A percentile compares a stretch with the other conserved stretches of the same genome.
Evolutionary conservation across 106 monocot species (phyloP).

Genomic region (Dendrobium catenatum): DNA sequence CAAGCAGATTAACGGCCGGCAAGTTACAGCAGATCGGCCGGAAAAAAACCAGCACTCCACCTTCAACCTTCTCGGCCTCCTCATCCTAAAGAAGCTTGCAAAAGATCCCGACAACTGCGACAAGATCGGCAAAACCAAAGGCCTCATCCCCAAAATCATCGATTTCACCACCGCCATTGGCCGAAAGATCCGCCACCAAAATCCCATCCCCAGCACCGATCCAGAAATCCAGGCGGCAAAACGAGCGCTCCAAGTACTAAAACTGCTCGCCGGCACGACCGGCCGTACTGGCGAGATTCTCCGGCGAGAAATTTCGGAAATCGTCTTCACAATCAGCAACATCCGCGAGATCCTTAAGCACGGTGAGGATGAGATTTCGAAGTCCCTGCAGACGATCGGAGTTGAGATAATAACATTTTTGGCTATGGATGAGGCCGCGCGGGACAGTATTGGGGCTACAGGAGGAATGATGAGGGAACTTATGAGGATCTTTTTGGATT

Average conservation of each 20-base stretch:
- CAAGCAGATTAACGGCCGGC: background rate
- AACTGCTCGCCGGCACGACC: constrained; percentile 39
- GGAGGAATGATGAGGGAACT: constrained; percentile 39
- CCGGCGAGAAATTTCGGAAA: constrained; percentile 52
- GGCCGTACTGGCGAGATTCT: constrained; percentile 29
- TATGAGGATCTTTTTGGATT: constrained; percentile 22
- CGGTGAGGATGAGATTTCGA: constrained; percentile 26
- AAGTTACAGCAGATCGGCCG: no score
- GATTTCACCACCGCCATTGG: constrained; percentile 35
- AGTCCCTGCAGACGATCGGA: constrained; percentile 41
- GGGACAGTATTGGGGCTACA: constrained; percentile 48
- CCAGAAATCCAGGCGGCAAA: constrained; percentile 33
- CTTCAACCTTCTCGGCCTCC: constrained; percentile 49
- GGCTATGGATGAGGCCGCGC: constrained; percentile 52
- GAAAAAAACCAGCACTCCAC: constrained; percentile 20
- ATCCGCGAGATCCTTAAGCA: constrained; percentile 43
- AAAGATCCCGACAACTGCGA: constrained; percentile 70
- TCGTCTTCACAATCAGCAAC: constrained; percentile 60
- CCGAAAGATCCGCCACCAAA: background rate
- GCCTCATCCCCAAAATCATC: constrained; percentile 65
- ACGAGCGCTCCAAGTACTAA: constrained; percentile 40
- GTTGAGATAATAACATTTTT: constrained; percentile 54
- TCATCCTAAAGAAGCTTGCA: constrained; percentile 67
- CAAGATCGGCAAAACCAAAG: constrained; percentile 67
- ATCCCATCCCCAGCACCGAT: background rate